Evolutionary conservation across 805 yeast species (phyloP).

Genomic region (Monosporozyma solicola): DNA sequence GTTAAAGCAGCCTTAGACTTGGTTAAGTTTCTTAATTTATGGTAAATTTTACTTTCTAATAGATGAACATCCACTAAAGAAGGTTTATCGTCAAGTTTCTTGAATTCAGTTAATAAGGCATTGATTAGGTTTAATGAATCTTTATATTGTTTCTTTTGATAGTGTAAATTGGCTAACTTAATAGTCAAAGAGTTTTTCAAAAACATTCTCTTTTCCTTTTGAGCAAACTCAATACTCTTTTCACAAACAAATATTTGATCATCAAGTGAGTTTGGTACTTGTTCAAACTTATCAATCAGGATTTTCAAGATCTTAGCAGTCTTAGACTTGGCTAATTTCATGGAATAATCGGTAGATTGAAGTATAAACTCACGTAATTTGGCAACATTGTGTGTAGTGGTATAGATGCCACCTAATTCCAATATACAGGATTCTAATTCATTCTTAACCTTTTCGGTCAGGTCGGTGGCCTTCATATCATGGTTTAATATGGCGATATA

Average conservation of each 20-base stretch:
- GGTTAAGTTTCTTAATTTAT: conserved; percentile 82
- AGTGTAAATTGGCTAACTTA: conserved; percentile 68
- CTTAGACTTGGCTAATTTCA: conserved; percentile 82
- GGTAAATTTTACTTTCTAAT: conserved; percentile 82
- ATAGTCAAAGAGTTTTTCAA: conserved; percentile 82
- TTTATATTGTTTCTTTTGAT: conserved; percentile 53
- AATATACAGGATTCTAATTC: conserved; percentile 60
- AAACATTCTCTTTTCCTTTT: conserved; percentile 72
- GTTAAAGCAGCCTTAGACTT: conserved; percentile 89
- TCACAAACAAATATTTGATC: conserved; percentile 64
- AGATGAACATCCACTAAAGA: conserved; percentile 93
- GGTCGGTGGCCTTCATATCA: conserved; percentile 3
- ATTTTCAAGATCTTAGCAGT: conserved; percentile 83
- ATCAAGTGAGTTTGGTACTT: conserved; percentile 52
- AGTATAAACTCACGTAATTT: conserved; percentile 55
- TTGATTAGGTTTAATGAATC: conserved; percentile 67
- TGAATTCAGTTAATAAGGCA: conserved; percentile 70
- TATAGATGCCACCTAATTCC: conserved; percentile 69
- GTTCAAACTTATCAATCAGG: conserved; percentile 69
- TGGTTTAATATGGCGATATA: conserved; percentile 44
- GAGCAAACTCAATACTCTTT: conserved; percentile 83
- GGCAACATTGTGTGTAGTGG: conserved; percentile 36
- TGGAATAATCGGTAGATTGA: conserved; percentile 61
- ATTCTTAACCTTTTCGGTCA: conserved; percentile 36
- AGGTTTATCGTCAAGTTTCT: conserved; percentile 89